These are phyloP conservation scores for Solanum stenotomum DNA, from an alignment of 257 asterid genomes.

Conservation along the genomic window DNA sequence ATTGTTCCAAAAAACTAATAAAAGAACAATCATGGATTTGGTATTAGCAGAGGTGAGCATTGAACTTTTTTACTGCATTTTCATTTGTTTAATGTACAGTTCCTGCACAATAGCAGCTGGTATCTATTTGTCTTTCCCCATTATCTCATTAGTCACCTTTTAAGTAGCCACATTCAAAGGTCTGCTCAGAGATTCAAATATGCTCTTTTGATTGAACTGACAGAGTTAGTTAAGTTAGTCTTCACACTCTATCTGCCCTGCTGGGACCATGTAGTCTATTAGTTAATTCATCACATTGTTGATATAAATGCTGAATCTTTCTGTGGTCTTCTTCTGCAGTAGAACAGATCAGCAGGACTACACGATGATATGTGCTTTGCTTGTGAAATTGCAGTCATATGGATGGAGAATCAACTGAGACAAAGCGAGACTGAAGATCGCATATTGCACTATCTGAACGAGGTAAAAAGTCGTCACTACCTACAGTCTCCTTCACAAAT, in stretches of 20 bases:
- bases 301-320: neutral
- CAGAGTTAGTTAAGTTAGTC: no score
- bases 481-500: constrained; percentile 45
- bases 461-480: neutral
- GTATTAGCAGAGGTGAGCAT: constrained; percentile 53
- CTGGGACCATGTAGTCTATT: no score
- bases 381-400: constrained; percentile 58
- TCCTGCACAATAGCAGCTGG: neutral
- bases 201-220: no score
- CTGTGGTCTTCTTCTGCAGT: constrained; percentile 19
- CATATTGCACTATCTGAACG: constrained; percentile 26
- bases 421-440: constrained; percentile 36
- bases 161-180: constrained; percentile 62
- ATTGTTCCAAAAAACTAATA: no score
- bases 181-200: constrained; percentile 40
- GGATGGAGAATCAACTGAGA: constrained; percentile 59
- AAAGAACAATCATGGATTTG: constrained; percentile 46
- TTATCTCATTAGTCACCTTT: neutral
- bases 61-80: neutral
- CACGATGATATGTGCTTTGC: constrained; percentile 46
- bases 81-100: neutral
- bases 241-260: no score
- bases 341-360: constrained; percentile 45
- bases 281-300: neutral
- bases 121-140: neutral